phyloP scores from a whole-genome alignment of 768 basidiomycete species.

The Pholiota microspora region DNA sequence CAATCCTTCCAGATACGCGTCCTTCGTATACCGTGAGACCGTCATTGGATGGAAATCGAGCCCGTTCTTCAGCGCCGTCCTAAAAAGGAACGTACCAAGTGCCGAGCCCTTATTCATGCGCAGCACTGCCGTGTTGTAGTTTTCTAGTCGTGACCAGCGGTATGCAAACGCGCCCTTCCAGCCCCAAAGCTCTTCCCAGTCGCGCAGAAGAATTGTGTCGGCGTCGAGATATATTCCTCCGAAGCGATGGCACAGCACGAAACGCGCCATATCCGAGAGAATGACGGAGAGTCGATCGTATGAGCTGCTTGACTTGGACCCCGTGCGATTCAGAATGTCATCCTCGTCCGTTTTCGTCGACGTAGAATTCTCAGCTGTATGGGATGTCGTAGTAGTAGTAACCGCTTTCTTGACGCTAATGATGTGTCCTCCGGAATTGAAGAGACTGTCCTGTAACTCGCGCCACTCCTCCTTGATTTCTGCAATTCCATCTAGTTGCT shows the following conservation, averaged over 20 bases:
- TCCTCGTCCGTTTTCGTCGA: slow-evolving; percentile 44
- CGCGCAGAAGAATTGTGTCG: slow-evolving; percentile 87
- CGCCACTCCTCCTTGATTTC: slow-evolving; percentile 92
- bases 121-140: slow-evolving; percentile 93
- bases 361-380: slow-evolving; percentile 46
- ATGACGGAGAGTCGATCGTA: slow-evolving; percentile 93
- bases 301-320: slow-evolving; percentile 82
- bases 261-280: slow-evolving; percentile 95
- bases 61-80: slow-evolving; percentile 87
- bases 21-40: slow-evolving; percentile 79
- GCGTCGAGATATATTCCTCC: slow-evolving; percentile 95
- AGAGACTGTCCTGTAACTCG: slow-evolving; percentile 63
- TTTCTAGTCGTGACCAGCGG: slow-evolving; percentile 88
- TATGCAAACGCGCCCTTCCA: slow-evolving; percentile 95
- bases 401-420: slow-evolving; percentile 53
- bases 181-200: slow-evolving; percentile 97
- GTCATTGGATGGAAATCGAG: slow-evolving; percentile 97
- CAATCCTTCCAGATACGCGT: slow-evolving; percentile 75
- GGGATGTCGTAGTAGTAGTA: slow-evolving; percentile 19
- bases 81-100: slow-evolving; percentile 86
- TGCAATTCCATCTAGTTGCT: slow-evolving; percentile 83
- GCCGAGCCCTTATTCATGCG: slow-evolving; percentile 88
- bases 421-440: slow-evolving; percentile 84
- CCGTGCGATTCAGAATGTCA: slow-evolving; percentile 69
- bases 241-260: slow-evolving; percentile 89